Evolutionary conservation across 345 rosid genomes (phyloP).

Genomic region (Eucalyptus urophylla): DNA sequence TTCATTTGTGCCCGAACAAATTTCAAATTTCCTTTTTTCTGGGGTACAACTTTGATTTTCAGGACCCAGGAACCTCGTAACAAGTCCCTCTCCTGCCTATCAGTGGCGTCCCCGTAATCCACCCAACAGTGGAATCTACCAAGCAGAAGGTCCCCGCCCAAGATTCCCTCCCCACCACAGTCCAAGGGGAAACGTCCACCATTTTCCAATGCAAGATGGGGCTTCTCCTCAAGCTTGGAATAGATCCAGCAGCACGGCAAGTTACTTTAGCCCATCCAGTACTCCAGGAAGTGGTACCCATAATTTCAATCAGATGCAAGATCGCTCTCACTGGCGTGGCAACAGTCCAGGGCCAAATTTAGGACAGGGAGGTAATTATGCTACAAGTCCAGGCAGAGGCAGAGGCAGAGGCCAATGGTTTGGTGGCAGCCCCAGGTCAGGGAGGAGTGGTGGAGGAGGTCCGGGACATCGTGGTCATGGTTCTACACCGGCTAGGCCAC

Average conservation of each 20-base stretch:
- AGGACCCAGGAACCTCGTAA: conserved; percentile 25
- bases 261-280: conserved; percentile 10
- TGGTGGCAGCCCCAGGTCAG: conserved; percentile 15
- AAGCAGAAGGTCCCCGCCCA: conserved; percentile 14
- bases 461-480: conserved; percentile 10
- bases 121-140: conserved; percentile 21
- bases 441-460: conserved; percentile 37
- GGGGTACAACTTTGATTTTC: neutral
- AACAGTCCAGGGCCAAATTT: conserved; percentile 2
- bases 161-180: conserved; percentile 7
- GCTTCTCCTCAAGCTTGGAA: conserved; percentile 16
- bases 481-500: neutral
- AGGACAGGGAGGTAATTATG: conserved; percentile 14
- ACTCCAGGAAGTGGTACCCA: conserved; percentile 1
- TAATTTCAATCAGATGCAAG: conserved; percentile 19
- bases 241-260: conserved; percentile 13
- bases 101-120: conserved; percentile 22
- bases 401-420: conserved; percentile 18
- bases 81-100: conserved; percentile 16
- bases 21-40: neutral
- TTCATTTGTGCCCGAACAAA: neutral
- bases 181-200: conserved; percentile 16
- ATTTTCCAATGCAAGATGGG: conserved; percentile 33
- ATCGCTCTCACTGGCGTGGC: conserved; percentile 20
- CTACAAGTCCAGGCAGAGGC: conserved; percentile 32